Base-by-base conservation (phyloP, 768 basidiomycete genomes). In the Tricholoma bakamatsutake region DNA sequence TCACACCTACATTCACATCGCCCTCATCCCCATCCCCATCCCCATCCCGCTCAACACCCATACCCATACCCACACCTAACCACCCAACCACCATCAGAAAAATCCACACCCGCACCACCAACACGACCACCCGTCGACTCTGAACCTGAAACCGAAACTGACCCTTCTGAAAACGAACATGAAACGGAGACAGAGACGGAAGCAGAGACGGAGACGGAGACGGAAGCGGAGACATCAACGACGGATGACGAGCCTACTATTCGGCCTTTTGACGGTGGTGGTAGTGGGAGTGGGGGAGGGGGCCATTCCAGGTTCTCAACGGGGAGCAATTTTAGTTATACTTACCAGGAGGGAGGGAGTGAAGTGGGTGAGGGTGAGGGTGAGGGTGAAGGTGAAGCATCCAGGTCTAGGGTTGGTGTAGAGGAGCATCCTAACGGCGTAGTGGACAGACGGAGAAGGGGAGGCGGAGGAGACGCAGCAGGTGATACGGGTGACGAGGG, bases 201-300 rank as follows among this genome's bases (percentile, higher is more conserved):
- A 28, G 71, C 74, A 2, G 80, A 80, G 53, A 68, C 78, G n/a
- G 80, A 80, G 60, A 78, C 79, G 47, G 73, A 79, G 49, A 82
- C 78, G 21, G 80, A 80, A 59, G 80, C 78, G 49, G 74, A 80
- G 47, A 84, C 80, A 35, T 79, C 77, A 56, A 83, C 80, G 53
- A 88, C 87, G 21, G 88, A 89, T 56, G 87, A 90, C 57, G 87
- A 90, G 66, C 87, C 88, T n/a, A 90, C 87, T n/a, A 87, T 90
- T 59, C 77, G 85, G 28, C 81, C 66, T 34, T 62, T 53, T 55
- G 57, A 59, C 57, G 62, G 56, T 60, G 65, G 56, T 62, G 67
- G 57, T 61, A 63, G 47, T 58, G 58, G 35, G 62, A 11, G 67
- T 48, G 46, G 66, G 17, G 62, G 60, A 15, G 61, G 57, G 42